A percentile compares a stretch with the other conserved stretches of the same genome.
Evolutionary conservation across 1,139 yeast species (phyloP).

Genomic region (Torulaspora pretoriensis): DNA sequence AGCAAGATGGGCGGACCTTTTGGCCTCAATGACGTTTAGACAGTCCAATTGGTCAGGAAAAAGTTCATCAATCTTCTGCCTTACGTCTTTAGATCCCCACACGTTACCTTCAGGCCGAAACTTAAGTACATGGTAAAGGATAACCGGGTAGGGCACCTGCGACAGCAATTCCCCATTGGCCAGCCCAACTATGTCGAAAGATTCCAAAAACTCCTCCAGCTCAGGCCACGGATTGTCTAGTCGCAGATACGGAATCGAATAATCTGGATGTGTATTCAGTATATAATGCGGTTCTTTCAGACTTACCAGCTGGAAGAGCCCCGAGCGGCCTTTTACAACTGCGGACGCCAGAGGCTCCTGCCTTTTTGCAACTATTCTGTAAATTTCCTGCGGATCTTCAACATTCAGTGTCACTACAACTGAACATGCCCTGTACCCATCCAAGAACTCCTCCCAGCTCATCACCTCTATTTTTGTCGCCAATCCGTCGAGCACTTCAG

Average conservation of each 20-base stretch:
- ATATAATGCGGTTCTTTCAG: slow-evolving; percentile 54
- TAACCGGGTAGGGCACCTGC: slow-evolving; percentile 69
- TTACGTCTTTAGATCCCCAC: slow-evolving; percentile 1
- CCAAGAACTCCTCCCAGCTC: not conserved
- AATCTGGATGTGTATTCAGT: slow-evolving; percentile 71
- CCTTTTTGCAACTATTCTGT: not conserved
- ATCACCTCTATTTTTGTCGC: not conserved
- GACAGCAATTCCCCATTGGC: slow-evolving; percentile 46
- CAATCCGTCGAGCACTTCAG: not conserved
- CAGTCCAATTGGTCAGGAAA: slow-evolving; percentile 34
- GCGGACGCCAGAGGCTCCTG: slow-evolving; percentile 16
- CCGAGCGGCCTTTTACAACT: slow-evolving; percentile 53
- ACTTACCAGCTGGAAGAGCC: slow-evolving; percentile 49
- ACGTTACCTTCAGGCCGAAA: slow-evolving; percentile 22
- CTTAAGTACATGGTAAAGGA: slow-evolving; percentile 55
- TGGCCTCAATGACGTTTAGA: slow-evolving; percentile 71
- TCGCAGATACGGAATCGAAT: slow-evolving; percentile 62
- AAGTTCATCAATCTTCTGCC: not conserved
- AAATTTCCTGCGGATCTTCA: not conserved
- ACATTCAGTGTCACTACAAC: slow-evolving; percentile 1
- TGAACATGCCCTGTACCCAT: not conserved
- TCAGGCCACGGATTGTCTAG: slow-evolving; percentile 75
- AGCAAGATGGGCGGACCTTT: slow-evolving; percentile 54
- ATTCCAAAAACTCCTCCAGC: slow-evolving; percentile 49
- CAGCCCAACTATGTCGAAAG: slow-evolving; percentile 43